phyloP scores from a whole-genome alignment of 2,329 filamentous ascomycete genomes.

The Dothistroma pini region DNA sequence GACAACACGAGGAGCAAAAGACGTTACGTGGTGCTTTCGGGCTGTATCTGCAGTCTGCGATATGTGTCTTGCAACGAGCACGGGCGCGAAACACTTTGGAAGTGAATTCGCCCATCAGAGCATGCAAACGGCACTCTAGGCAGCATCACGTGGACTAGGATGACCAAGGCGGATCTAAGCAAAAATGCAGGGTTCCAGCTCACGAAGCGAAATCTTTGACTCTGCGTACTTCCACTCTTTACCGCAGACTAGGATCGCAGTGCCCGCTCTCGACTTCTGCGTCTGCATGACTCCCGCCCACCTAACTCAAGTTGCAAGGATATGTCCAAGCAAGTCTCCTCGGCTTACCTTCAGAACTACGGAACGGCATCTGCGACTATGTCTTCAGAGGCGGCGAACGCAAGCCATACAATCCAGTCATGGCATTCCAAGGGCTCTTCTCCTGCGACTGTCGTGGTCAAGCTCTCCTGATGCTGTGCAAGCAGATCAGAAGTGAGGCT shows the following conservation, averaged over 20 bases:
- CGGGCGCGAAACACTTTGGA: too few species aligned
- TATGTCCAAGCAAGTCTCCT: not conserved
- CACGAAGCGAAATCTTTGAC: too few species aligned
- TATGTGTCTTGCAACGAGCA: too few species aligned
- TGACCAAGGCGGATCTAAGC: not conserved
- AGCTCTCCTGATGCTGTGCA: not conserved
- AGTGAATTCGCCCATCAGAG: not conserved
- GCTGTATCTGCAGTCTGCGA: too few species aligned
- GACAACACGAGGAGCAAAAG: too few species aligned
- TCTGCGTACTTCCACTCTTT: too few species aligned
- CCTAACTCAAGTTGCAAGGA: too few species aligned
- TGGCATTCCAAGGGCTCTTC: not conserved
- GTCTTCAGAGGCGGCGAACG: not conserved
- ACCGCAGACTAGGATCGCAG: too few species aligned
- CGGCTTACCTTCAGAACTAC: not conserved
- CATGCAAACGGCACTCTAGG: not conserved
- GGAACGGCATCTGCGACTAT: not conserved
- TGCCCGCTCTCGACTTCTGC: too few species aligned
- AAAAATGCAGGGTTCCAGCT: too few species aligned
- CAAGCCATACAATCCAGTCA: conserved; percentile 2
- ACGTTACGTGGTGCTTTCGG: too few species aligned
- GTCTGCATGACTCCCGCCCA: too few species aligned
- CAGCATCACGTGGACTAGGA: not conserved
- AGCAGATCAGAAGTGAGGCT: not conserved
- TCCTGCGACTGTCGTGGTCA: conserved; percentile 1